These are phyloP conservation scores for Talaromyces islandicus DNA, from an alignment of 2,329 filamentous ascomycete species.

Conservation along the genomic window DNA sequence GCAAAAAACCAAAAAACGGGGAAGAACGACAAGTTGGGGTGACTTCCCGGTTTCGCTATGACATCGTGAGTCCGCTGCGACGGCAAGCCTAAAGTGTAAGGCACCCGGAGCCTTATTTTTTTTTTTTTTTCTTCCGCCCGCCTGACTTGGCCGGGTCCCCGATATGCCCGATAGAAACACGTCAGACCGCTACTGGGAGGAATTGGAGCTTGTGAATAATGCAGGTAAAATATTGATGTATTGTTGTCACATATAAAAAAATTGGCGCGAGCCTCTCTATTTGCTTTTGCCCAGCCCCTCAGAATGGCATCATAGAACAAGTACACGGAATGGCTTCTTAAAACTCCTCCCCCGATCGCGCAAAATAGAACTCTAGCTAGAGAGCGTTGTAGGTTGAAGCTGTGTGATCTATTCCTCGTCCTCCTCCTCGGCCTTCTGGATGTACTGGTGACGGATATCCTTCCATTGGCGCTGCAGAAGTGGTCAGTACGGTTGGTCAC, in stretches of 20 bases:
- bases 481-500: conserved; percentile 11
- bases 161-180: background rate
- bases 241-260: background rate
- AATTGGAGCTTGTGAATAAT: background rate
- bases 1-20: background rate
- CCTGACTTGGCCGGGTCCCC: background rate
- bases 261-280: background rate
- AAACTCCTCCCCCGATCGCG: background rate
- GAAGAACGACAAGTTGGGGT: background rate
- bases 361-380: background rate
- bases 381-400: background rate
- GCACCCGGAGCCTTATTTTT: background rate
- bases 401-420: conserved; percentile 40
- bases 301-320: background rate
- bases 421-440: conserved; percentile 64
- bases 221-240: background rate
- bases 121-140: background rate
- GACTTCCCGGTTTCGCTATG: background rate
- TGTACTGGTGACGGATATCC: conserved; percentile 89
- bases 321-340: background rate
- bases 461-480: conserved; percentile 89
- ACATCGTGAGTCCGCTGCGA: background rate
- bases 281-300: background rate
- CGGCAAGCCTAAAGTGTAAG: background rate
- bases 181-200: background rate